Evolutionary conservation across 192 early-diverging fungal species (phyloP).

Genomic region (Backusella tarrabulga): DNA sequence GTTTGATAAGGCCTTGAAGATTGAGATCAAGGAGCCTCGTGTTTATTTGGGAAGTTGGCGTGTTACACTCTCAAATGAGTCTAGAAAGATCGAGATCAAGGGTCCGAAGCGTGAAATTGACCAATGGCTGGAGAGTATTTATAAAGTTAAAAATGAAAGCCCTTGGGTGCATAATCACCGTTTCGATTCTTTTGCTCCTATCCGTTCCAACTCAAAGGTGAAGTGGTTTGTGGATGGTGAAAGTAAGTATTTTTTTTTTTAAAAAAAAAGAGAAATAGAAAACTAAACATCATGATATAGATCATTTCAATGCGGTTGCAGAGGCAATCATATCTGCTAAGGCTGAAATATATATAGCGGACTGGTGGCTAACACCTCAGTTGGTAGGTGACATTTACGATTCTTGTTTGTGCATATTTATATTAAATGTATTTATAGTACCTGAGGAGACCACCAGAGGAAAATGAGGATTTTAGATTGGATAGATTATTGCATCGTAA

Average conservation of each 20-base stretch:
- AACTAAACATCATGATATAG: conserved; percentile 33
- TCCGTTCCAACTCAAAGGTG: conserved; percentile 56
- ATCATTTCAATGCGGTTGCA: conserved; percentile 70
- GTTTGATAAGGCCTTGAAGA: conserved; percentile 43
- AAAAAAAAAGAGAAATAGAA: neutral
- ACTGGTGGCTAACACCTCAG: conserved; percentile 87
- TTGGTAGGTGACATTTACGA: conserved; percentile 35
- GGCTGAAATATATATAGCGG: conserved; percentile 65
- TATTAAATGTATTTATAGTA: conserved; percentile 39
- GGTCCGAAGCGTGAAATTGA: conserved; percentile 59
- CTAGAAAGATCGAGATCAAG: conserved; percentile 65
- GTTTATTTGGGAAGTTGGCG: conserved; percentile 52
- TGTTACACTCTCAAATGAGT: conserved; percentile 54
- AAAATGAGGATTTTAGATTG: conserved; percentile 75
- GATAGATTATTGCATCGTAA: conserved; percentile 75
- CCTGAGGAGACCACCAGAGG: conserved; percentile 64
- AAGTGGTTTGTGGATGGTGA: conserved; percentile 73
- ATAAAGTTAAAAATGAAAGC: conserved; percentile 54
- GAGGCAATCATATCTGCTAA: conserved; percentile 71
- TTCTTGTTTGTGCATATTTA: neutral
- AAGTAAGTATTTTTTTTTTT: neutral
- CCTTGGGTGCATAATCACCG: conserved; percentile 66
- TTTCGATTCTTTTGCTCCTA: conserved; percentile 73
- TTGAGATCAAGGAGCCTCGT: conserved; percentile 24
- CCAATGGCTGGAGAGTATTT: conserved; percentile 62